Conservation (phyloP, 805 yeast genomes). For the Brettanomyces naardenensis region DNA sequence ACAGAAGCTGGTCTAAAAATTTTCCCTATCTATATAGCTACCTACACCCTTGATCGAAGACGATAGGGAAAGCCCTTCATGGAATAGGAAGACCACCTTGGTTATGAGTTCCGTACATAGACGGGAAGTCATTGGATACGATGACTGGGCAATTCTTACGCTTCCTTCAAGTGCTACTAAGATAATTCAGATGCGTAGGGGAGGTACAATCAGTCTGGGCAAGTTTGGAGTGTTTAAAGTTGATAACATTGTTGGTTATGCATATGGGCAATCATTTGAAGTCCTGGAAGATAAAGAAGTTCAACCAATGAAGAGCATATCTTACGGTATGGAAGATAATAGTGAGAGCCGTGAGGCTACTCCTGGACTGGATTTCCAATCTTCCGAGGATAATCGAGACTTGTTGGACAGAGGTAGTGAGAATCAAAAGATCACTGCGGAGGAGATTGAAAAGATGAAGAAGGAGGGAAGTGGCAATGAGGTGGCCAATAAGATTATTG, state of each 20-base stretch:
- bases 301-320: conserved; percentile 38
- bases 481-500: conserved; percentile 71
- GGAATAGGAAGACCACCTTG: too few species aligned
- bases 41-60: too few species aligned
- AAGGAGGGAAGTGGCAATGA: conserved; percentile 53
- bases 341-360: conserved; percentile 15
- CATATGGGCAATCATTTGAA: conserved; percentile 87
- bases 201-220: conserved; percentile 65
- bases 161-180: conserved; percentile 79
- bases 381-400: conserved; percentile 42
- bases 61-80: too few species aligned
- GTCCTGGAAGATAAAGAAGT: conserved; percentile 51
- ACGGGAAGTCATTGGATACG: conserved; percentile 31
- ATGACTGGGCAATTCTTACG: conserved; percentile 55
- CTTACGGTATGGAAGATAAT: conserved; percentile 18
- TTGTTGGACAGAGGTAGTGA: conserved; percentile 59
- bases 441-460: conserved; percentile 82
- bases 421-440: conserved; percentile 65
- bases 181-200: conserved; percentile 57
- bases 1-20: too few species aligned
- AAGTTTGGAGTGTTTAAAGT: conserved; percentile 85
- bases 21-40: too few species aligned
- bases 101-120: too few species aligned
- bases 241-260: conserved; percentile 67
- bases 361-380: conserved; percentile 17